Evolutionary conservation across 306 rosid genomes (phyloP).

Genomic region (Castanospermum australe): DNA sequence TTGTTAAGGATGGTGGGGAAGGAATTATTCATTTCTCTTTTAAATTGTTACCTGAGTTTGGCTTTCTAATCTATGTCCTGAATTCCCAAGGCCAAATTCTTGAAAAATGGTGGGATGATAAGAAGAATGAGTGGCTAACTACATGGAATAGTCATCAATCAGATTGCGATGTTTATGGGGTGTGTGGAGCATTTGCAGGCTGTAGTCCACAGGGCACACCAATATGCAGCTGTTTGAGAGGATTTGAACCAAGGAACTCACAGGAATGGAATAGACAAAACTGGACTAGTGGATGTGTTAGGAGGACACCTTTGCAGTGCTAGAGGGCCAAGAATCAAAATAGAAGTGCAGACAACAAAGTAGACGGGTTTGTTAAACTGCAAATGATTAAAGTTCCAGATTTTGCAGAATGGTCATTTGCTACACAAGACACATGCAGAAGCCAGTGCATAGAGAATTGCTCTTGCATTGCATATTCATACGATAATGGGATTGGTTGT

Average conservation of each 20-base stretch:
- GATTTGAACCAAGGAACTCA: conserved; percentile 34
- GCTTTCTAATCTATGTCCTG: not conserved
- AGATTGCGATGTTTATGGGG: not conserved
- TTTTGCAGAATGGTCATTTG: not conserved
- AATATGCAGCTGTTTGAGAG: conserved; percentile 42
- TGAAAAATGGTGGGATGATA: not conserved
- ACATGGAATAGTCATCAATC: not conserved
- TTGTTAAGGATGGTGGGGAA: not conserved
- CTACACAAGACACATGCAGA: not conserved
- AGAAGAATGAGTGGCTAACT: not conserved
- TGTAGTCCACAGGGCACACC: conserved; percentile 10
- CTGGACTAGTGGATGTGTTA: conserved; percentile 34
- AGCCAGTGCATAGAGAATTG: conserved; percentile 32
- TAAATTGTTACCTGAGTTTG: not conserved
- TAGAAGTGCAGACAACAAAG: not conserved
- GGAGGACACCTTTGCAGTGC: conserved; percentile 30
- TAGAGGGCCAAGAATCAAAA: not conserved
- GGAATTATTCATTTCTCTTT: not conserved
- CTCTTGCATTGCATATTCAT: conserved; percentile 27
- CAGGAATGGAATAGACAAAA: conserved; percentile 28
- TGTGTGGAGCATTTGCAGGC: not conserved
- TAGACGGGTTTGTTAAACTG: conserved; percentile 38
- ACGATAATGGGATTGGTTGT: conserved; percentile 17
- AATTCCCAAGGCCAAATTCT: not conserved
- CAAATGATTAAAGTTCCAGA: conserved; percentile 43